Conservation (phyloP, 1,284 basidiomycete species). For the Athelia sp. region DNA sequence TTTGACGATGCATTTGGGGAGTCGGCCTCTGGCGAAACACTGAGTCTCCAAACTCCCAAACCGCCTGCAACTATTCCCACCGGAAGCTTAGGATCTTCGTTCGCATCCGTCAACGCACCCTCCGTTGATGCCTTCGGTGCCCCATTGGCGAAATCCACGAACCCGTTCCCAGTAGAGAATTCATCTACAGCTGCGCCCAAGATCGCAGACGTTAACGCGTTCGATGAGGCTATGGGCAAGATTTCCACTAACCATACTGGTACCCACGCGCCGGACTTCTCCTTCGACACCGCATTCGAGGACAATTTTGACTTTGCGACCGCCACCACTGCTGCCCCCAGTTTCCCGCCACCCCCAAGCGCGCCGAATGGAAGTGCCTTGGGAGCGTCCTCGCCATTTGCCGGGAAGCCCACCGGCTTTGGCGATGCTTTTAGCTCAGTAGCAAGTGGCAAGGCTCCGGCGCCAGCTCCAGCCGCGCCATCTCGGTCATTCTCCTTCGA, state of each 20-base stretch:
- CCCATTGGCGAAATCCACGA: slow-evolving; percentile 16
- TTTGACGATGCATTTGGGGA: slow-evolving; percentile 68
- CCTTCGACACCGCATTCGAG: slow-evolving; percentile 75
- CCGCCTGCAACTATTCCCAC: slow-evolving; percentile 8
- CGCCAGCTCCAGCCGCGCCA: slow-evolving; percentile 13
- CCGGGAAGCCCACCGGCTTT: slow-evolving; percentile 26
- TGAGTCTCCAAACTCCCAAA: neutral
- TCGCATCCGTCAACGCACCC: slow-evolving; percentile 9
- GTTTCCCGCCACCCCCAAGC: slow-evolving; percentile 9
- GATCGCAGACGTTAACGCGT: slow-evolving; percentile 55
- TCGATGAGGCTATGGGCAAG: slow-evolving; percentile 69
- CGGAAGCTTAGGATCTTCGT: neutral
- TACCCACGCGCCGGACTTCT: slow-evolving; percentile 38
- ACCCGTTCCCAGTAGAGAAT: slow-evolving; percentile 10
- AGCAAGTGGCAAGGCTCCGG: slow-evolving; percentile 3
- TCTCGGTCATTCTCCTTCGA: slow-evolving; percentile 38
- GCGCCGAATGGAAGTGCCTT: slow-evolving; percentile 11
- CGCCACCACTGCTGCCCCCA: slow-evolving; percentile 23
- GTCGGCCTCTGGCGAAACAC: slow-evolving; percentile 19
- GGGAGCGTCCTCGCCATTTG: slow-evolving; percentile 4
- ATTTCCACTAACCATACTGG: slow-evolving; percentile 34
- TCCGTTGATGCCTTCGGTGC: slow-evolving; percentile 25
- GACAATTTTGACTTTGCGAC: slow-evolving; percentile 82
- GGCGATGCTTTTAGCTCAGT: slow-evolving; percentile 34
- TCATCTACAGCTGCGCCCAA: slow-evolving; percentile 12